A percentile compares a stretch with the other conserved stretches of the same genome.
phyloP scores from a whole-genome alignment of 108 stramenopile species.

The Poteriospumella lacustris region DNA sequence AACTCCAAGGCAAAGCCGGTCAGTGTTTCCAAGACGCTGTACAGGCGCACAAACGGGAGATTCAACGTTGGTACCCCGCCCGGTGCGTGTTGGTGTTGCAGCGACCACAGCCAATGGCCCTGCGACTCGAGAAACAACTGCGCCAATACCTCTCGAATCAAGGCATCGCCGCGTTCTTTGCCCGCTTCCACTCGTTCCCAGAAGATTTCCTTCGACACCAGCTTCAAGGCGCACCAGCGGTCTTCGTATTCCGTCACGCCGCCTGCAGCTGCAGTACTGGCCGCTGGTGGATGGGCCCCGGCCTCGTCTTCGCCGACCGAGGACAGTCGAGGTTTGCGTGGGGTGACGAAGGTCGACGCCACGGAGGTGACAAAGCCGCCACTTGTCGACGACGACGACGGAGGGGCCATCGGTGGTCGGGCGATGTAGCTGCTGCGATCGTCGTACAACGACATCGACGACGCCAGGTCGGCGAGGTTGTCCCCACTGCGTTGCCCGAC shows the following conservation, averaged over 20 bases:
- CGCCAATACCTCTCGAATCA: slow-evolving; percentile 76
- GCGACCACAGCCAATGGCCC: slow-evolving; percentile 36
- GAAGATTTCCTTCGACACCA: slow-evolving; percentile 80
- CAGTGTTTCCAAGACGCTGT: slow-evolving; percentile 73
- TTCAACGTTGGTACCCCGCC: too few species aligned
- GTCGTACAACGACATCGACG: too few species aligned
- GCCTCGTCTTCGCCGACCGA: not conserved
- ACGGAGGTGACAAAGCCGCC: not conserved
- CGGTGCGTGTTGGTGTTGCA: too few species aligned
- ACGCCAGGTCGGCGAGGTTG: too few species aligned
- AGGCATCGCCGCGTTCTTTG: slow-evolving; percentile 75
- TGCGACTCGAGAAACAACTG: slow-evolving; percentile 67
- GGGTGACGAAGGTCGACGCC: not conserved
- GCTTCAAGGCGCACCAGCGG: slow-evolving; percentile 63
- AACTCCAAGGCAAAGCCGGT: slow-evolving; percentile 73
- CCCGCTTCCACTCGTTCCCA: slow-evolving; percentile 73
- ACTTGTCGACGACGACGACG: not conserved
- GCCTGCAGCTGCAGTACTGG: not conserved
- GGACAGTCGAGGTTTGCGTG: not conserved
- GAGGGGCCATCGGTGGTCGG: too few species aligned
- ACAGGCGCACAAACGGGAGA: slow-evolving; percentile 58
- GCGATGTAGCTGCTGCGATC: too few species aligned
- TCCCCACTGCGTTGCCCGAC: too few species aligned
- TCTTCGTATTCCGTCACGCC: not conserved
- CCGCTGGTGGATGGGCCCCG: not conserved